Evolutionary conservation across 208 protist genomes (phyloP).

Genomic region (Vickermania ingenoplastis): DNA sequence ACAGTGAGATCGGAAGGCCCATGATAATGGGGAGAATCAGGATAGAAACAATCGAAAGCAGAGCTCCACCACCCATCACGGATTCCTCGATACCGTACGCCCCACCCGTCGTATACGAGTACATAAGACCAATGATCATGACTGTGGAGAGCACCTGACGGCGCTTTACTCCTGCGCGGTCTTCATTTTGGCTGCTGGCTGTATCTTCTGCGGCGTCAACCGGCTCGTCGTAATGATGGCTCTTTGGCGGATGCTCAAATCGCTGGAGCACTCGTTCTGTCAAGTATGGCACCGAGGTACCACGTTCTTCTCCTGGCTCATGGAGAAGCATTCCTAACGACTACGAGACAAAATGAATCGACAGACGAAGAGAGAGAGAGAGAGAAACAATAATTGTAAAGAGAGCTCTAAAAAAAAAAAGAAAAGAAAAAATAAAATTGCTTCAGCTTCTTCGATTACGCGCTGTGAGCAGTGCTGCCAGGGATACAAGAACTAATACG

Average conservation of each 20-base stretch:
- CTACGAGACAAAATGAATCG: no score
- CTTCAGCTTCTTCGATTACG: no score
- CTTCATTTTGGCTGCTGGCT: conserved; percentile 2
- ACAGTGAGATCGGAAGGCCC: conserved; percentile 47
- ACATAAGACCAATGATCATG: conserved; percentile 72
- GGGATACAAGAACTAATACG: no score
- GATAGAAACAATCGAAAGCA: conserved; percentile 54
- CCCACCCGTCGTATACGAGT: conserved; percentile 67
- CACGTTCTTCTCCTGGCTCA: no score
- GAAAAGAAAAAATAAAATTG: no score
- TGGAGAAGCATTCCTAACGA: no score
- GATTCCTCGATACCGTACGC: conserved; percentile 78
- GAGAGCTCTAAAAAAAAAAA: no score
- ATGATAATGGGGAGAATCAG: conserved; percentile 66
- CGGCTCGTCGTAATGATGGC: conserved; percentile 16
- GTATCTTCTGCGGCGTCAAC: not conserved
- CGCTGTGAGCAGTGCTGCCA: no score
- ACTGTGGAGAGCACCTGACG: conserved; percentile 31
- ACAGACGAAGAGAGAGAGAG: no score
- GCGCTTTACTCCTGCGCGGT: not conserved
- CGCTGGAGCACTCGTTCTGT: conserved; percentile 30
- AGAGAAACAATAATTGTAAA: no score
- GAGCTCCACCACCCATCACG: conserved; percentile 58
- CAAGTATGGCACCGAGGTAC: no score
- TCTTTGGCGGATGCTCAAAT: conserved; percentile 63